These are phyloP conservation scores for Croton laevigatus DNA, from an alignment of 441 rosid genomes.

Conservation along the genomic window DNA sequence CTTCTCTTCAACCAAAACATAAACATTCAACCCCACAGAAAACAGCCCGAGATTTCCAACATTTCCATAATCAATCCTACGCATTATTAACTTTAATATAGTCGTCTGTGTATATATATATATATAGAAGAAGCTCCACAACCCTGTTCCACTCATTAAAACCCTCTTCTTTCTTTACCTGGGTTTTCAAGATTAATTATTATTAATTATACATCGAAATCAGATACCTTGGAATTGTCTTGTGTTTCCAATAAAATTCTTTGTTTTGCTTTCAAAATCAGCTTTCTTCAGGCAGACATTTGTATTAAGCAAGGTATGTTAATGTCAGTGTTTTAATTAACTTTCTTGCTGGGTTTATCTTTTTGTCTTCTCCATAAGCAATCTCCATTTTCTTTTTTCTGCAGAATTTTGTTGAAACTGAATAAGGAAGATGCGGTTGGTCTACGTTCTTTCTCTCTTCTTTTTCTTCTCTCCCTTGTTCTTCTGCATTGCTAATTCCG, in stretches of 20 bases:
- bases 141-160: too few species aligned
- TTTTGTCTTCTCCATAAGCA: background rate
- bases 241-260: background rate
- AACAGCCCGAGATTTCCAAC: too few species aligned
- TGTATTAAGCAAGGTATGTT: slow-evolving; percentile 25
- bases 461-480: slow-evolving; percentile 14
- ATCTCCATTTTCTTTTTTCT: background rate
- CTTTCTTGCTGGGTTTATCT: background rate
- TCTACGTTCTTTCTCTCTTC: background rate
- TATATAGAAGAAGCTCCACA: too few species aligned
- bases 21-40: too few species aligned
- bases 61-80: too few species aligned
- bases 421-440: slow-evolving; percentile 19
- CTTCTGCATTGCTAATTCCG: slow-evolving; percentile 13
- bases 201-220: background rate
- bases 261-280: slow-evolving; percentile 7
- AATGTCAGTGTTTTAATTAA: background rate
- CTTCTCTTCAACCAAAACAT: too few species aligned
- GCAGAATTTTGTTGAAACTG: background rate
- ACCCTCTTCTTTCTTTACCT: too few species aligned
- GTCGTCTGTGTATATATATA: too few species aligned
- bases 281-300: slow-evolving; percentile 12
- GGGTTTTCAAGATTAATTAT: background rate
- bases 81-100: too few species aligned
- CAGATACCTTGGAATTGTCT: background rate